phyloP scores from a whole-genome alignment of 2,329 filamentous ascomycete species.

The Nothomitra cinnamomea region DNA sequence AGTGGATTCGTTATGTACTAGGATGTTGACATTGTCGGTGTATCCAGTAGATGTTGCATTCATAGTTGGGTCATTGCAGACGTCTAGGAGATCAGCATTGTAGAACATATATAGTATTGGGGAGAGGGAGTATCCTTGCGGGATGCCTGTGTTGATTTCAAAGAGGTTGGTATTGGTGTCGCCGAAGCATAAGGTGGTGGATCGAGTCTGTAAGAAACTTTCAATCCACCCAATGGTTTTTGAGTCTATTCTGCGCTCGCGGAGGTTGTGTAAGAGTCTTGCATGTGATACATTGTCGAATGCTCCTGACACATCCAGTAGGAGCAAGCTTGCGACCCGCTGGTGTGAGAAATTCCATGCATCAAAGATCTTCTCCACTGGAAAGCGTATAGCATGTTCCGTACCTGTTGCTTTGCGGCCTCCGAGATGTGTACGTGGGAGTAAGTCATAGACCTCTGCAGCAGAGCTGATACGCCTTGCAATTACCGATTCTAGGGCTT shows the following conservation, averaged over 20 bases:
- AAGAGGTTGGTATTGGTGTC: background rate
- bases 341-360: slow-evolving; percentile 8
- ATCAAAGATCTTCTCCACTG: background rate
- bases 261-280: background rate
- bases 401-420: slow-evolving; percentile 7
- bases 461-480: slow-evolving; percentile 8
- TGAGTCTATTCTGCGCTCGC: background rate
- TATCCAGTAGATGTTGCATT: no score
- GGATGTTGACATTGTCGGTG: no score
- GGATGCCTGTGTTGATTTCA: background rate
- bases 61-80: no score
- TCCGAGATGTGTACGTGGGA: slow-evolving; percentile 9
- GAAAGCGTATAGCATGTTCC: background rate
- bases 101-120: background rate
- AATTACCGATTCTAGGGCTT: slow-evolving; percentile 9
- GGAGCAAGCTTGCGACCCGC: slow-evolving; percentile 8
- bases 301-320: slow-evolving; percentile 10
- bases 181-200: background rate
- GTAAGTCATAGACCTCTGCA: slow-evolving; percentile 9
- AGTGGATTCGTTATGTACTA: no score
- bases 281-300: slow-evolving; percentile 6
- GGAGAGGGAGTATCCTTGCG: background rate
- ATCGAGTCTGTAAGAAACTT: background rate
- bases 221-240: background rate
- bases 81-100: no score